A percentile compares a stretch with the other conserved stretches of the same genome.
These are phyloP conservation scores for Porogramme epimiltina DNA, from an alignment of 1,284 basidiomycete genomes.

Conservation along the genomic window DNA sequence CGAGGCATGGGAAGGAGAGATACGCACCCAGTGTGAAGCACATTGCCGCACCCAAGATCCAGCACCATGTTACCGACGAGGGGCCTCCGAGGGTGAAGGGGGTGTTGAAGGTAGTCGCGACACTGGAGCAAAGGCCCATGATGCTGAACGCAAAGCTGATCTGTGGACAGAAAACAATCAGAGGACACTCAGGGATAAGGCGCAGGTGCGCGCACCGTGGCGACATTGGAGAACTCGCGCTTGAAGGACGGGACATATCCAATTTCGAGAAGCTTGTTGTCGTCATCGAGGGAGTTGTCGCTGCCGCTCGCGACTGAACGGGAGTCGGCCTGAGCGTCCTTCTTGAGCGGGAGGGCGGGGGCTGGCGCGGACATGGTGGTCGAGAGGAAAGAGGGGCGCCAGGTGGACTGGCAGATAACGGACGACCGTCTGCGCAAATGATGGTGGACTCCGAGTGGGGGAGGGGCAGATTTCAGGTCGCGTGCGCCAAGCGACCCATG, in stretches of 20 bases:
- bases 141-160: slow-evolving; percentile 81
- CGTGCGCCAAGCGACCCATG: slow-evolving; percentile 21
- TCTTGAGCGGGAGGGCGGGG: slow-evolving; percentile 10
- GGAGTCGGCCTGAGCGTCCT: slow-evolving; percentile 15
- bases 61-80: slow-evolving; percentile 82
- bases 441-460: not conserved
- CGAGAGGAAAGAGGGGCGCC: slow-evolving; percentile 10
- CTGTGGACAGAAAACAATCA: slow-evolving; percentile 32
- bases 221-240: slow-evolving; percentile 80
- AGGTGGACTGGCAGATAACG: slow-evolving; percentile 17
- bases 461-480: slow-evolving; percentile 2
- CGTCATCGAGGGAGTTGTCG: slow-evolving; percentile 47
- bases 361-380: slow-evolving; percentile 17
- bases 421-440: not conserved
- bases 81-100: slow-evolving; percentile 78
- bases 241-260: slow-evolving; percentile 81
- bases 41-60: slow-evolving; percentile 77
- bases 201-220: slow-evolving; percentile 50
- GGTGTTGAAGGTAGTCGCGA: slow-evolving; percentile 82
- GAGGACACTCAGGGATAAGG: too few species aligned
- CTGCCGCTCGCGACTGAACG: slow-evolving; percentile 18
- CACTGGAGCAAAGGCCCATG: slow-evolving; percentile 81
- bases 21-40: slow-evolving; percentile 67
- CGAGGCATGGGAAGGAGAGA: slow-evolving; percentile 9
- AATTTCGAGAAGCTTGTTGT: slow-evolving; percentile 64